Base-by-base conservation (phyloP, 2,329 filamentous ascomycete species). In the Paecilomyces dactylethromorphus region DNA sequence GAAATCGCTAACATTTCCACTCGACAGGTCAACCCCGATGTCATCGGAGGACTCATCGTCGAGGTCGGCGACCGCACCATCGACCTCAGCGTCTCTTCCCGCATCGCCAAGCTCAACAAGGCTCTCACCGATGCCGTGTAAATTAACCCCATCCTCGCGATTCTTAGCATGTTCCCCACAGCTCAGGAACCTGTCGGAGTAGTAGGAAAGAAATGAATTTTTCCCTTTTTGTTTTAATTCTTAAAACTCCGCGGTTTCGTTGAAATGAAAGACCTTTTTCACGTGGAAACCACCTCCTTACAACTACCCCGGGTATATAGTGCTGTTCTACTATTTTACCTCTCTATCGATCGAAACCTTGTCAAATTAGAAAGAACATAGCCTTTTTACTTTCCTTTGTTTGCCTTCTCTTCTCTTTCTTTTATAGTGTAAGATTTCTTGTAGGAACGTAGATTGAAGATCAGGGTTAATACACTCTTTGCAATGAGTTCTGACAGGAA, bases 61-160 rank as follows among this genome's bases (percentile, higher is more conserved):
- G 58, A 64, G 58, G 50, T 62, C 54, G 62, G 60, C 58, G 61
- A 62, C 59, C 62, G 59, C 58, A 63, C 60, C 60, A 60, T 65
- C 60, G 65, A 65, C 57, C 62, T 60, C 57, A 61, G 51, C 56
- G 92, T 99, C 73, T 93, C 93, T 55, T 84, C 90, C 76, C 95
- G 93, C 85, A 89, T 99, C 79, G 85, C 90, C 77, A 96, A 92
- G 87, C 91, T 99, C 86, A 99, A 99, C 91, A 99, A 97, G 89
- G 88, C 96, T 77, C 89, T 99, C 75, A 92, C 85, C 69, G 94
- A 99, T 81, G 85, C 89, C 79, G 84, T 99, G 90, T 99, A 96
- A 90, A 92, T 77, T 21, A 45, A 45, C 13, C 18, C 39, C 11
- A 45, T 45, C 39, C 39, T 45, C 39, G 39, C 39, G n/a, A 18